Evolutionary conservation across 768 basidiomycete genomes (phyloP).

Genomic region (Coprinellus micaceus): DNA sequence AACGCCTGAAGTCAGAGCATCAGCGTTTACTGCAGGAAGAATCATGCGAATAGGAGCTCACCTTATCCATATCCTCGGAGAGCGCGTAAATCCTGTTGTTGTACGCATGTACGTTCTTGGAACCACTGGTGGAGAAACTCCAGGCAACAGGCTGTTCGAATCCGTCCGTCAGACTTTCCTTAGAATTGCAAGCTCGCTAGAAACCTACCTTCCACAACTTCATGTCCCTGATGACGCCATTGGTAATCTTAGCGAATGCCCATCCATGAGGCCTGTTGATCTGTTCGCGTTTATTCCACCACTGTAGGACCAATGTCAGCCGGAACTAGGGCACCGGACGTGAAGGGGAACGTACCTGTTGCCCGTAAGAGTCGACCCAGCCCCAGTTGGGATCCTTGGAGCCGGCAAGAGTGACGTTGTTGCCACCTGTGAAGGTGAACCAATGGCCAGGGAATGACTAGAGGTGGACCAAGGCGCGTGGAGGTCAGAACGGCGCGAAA

Average conservation of each 20-base stretch:
- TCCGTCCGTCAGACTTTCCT: not conserved
- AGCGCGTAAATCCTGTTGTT: slow-evolving; percentile 54
- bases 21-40: too few species aligned
- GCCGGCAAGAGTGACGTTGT: slow-evolving; percentile 56
- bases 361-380: slow-evolving; percentile 63
- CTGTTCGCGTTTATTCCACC: slow-evolving; percentile 55
- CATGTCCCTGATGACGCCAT: slow-evolving; percentile 54
- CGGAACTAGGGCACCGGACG: not conserved
- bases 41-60: slow-evolving; percentile 9
- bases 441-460: slow-evolving; percentile 46
- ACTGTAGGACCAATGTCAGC: slow-evolving; percentile 28
- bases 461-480: too few species aligned
- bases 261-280: slow-evolving; percentile 54
- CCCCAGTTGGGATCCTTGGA: slow-evolving; percentile 54
- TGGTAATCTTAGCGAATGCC: slow-evolving; percentile 49
- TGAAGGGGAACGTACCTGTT: slow-evolving; percentile 33
- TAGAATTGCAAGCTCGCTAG: too few species aligned
- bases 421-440: slow-evolving; percentile 53
- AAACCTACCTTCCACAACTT: slow-evolving; percentile 53
- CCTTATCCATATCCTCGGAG: slow-evolving; percentile 36
- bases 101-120: slow-evolving; percentile 46
- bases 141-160: slow-evolving; percentile 49
- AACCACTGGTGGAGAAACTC: slow-evolving; percentile 53
- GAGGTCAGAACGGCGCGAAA: too few species aligned
- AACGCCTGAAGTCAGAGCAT: slow-evolving; percentile 35